These are phyloP conservation scores for Capsicum baccatum DNA, from an alignment of 257 asterid species.

Conservation along the genomic window DNA sequence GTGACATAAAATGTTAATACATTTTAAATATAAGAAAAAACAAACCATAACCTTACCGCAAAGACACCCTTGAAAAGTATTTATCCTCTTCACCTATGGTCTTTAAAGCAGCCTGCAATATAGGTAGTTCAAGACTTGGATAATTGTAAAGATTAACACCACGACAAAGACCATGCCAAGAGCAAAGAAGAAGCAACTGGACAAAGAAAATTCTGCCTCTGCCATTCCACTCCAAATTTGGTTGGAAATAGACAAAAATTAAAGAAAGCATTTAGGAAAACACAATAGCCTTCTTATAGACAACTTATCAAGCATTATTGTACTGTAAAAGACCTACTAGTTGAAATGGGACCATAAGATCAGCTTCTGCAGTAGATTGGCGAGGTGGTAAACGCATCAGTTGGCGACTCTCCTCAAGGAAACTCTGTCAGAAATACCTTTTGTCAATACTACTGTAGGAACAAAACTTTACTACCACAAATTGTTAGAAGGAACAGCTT, in stretches of 20 bases:
- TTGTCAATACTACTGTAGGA: slow-evolving; percentile 20
- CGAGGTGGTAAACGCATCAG: slow-evolving; percentile 99
- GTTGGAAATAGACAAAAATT: neutral
- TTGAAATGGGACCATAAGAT: slow-evolving; percentile 97
- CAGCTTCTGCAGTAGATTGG: slow-evolving; percentile 98
- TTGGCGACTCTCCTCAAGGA: slow-evolving; percentile 97
- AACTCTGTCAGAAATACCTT: slow-evolving; percentile 60
- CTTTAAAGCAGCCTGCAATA: slow-evolving; percentile 85
- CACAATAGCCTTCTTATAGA: slow-evolving; percentile 1
- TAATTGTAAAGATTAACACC: neutral
- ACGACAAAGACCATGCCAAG: slow-evolving; percentile 2
- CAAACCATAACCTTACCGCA: slow-evolving; percentile 59
- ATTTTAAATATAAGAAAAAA: slow-evolving; percentile 22
- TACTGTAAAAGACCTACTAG: slow-evolving; percentile 54
- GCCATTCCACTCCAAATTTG: neutral
- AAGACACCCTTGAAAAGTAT: slow-evolving; percentile 82
- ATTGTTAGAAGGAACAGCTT: neutral
- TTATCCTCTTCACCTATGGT: slow-evolving; percentile 95
- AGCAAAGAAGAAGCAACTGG: slow-evolving; percentile 19
- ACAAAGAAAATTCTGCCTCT: neutral
- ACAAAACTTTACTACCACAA: neutral
- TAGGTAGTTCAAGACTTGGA: slow-evolving; percentile 27
- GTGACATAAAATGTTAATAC: slow-evolving; percentile 29
- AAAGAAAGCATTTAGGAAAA: neutral
- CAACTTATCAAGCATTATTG: slow-evolving; percentile 10